Evolutionary conservation across 208 protist species (phyloP).

Genomic region (Leishmania arabica): DNA sequence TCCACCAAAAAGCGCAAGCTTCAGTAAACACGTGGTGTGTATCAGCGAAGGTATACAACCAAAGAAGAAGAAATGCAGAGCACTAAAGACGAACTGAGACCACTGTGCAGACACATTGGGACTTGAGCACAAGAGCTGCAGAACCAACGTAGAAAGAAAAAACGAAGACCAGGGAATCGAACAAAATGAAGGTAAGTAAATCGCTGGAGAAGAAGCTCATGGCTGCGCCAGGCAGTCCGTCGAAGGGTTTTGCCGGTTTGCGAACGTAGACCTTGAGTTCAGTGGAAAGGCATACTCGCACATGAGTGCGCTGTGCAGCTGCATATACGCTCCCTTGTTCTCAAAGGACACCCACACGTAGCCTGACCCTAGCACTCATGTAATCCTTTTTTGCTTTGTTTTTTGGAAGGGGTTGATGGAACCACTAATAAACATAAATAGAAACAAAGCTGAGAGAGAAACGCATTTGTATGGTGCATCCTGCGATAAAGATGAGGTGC

Average conservation of each 20-base stretch:
- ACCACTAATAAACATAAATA: slow-evolving; percentile 9
- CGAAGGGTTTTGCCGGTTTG: background rate
- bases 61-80: background rate
- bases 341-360: background rate
- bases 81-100: background rate
- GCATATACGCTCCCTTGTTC: background rate
- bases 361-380: background rate
- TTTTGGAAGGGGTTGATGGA: background rate
- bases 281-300: background rate
- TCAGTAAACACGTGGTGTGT: background rate
- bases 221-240: background rate
- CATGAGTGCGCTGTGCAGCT: background rate
- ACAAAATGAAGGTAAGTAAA: background rate
- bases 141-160: background rate
- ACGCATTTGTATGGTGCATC: background rate
- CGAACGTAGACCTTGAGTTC: background rate
- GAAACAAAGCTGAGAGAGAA: background rate
- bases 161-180: background rate
- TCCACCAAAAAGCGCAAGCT: background rate
- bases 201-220: background rate
- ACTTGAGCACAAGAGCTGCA: background rate
- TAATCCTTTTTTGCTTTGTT: background rate
- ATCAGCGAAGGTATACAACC: background rate
- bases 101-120: background rate
- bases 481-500: background rate